Base-by-base conservation (phyloP, 768 basidiomycete species). In the Dendrothele bispora region DNA sequence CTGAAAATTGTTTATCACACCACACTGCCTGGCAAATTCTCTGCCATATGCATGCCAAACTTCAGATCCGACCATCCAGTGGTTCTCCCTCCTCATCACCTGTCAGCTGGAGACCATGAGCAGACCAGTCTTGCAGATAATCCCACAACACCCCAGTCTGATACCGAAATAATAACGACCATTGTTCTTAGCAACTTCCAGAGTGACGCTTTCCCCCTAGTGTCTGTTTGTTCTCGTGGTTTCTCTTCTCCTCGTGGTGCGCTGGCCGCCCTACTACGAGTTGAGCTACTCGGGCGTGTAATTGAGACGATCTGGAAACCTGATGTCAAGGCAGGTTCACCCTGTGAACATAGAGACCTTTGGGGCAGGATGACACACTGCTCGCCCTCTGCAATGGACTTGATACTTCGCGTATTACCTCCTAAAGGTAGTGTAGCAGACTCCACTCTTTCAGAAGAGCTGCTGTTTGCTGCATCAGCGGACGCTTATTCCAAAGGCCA, bases 251-350 rank as follows among this genome's bases (percentile, higher is more conserved):
- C 54, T 17, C 48, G 44, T 15, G 49, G 49, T 17, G 51, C 54
- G 2, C 20, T 55, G 17, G 49, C 51, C 11, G 49, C 50, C n/a
- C 43, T 48, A 18, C 36, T 58, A 38, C 37, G 48, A 22, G 52
- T 50, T 3, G 32, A 29, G 10, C 41, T 35, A 27, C 44, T 45
- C 4, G 49, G 52, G 17, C 48, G 54, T 4, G 42, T 52, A 32
- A 29, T 55, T 17, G 51, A 55, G 30, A 53, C 56, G 5, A 39
- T 53, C 34, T 58, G 56, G 56, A 55, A 44, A 41, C 56, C 54
- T 12, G 36, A 55, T 24, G 49, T 58, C 4, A 30, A 34, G 5
- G 41, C 20, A n/a, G 56, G 56, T 12, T 27, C 40, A 27, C 48
- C 56, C 10, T 58, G 56, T 43, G 38, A 50, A 25, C 56, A 55